Percentiles rank a stretch among this genome's conserved stretches.
Conservation (phyloP, 495 filamentous ascomycete species). For the Lepraria neglecta region DNA sequence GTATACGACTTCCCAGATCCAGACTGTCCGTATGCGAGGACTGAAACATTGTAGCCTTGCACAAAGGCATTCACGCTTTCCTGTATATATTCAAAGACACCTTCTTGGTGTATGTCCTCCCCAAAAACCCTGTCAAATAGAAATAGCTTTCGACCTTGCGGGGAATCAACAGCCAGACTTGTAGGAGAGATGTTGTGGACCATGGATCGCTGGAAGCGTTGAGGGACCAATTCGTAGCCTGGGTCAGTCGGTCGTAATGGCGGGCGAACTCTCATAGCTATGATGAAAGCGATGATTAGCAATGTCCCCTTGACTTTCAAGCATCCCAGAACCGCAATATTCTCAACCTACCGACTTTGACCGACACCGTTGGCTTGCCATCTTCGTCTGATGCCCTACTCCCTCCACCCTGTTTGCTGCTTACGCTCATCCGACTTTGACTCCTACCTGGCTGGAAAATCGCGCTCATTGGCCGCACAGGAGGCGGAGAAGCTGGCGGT, state of each 20-base stretch:
- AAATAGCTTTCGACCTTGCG: constrained; percentile 88
- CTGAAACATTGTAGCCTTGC: constrained; percentile 97
- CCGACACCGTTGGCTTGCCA: constrained; percentile 67
- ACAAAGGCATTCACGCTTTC: constrained; percentile 89
- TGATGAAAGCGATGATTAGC: constrained; percentile 26
- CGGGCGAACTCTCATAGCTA: constrained; percentile 91
- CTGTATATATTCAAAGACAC: constrained; percentile 88
- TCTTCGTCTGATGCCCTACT: constrained; percentile 93
- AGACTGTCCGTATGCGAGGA: constrained; percentile 98
- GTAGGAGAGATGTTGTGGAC: constrained; percentile 81
- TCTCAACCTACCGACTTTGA: constrained; percentile 88
- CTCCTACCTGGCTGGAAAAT: constrained; percentile 77
- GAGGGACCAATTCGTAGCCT: constrained; percentile 88
- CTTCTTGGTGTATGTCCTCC: constrained; percentile 76
- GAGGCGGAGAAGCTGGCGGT: constrained; percentile 54
- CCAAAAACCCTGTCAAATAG: constrained; percentile 94
- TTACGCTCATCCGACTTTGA: constrained; percentile 84
- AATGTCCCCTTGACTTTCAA: constrained; percentile 21
- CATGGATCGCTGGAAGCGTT: constrained; percentile 90
- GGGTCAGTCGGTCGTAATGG: constrained; percentile 79
- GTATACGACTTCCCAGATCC: constrained; percentile 99
- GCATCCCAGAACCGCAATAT: constrained; percentile 19
- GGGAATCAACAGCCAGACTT: constrained; percentile 79
- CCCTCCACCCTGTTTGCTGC: constrained; percentile 68
- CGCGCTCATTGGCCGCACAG: constrained; percentile 73